Evolutionary conservation across 768 basidiomycete species (phyloP).

Genomic region (Botryobasidium botryosum): DNA sequence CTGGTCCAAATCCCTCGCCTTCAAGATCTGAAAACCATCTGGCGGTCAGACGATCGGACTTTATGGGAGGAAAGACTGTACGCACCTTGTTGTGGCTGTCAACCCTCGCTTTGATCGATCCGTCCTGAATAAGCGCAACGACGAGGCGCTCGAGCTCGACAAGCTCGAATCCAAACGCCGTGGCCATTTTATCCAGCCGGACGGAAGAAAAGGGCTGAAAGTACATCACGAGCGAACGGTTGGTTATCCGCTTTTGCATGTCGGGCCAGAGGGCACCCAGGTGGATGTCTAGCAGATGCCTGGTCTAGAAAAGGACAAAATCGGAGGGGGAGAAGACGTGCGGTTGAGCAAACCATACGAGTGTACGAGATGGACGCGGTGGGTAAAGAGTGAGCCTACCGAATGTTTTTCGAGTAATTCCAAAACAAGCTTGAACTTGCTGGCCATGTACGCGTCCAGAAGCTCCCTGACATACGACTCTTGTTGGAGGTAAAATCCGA

Average conservation of each 20-base stretch:
- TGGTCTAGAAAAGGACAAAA: slow-evolving; percentile 32
- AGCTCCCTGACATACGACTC: slow-evolving; percentile 79
- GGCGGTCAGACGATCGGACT: neutral
- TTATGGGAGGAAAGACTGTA: neutral
- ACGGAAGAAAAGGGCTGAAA: slow-evolving; percentile 84
- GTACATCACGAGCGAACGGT: slow-evolving; percentile 69
- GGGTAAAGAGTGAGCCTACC: slow-evolving; percentile 22
- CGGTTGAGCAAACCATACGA: neutral
- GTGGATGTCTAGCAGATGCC: slow-evolving; percentile 65
- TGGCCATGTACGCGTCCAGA: slow-evolving; percentile 69
- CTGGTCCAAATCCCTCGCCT: slow-evolving; percentile 63
- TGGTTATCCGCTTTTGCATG: slow-evolving; percentile 52
- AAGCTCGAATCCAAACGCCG: slow-evolving; percentile 68
- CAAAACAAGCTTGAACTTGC: slow-evolving; percentile 70
- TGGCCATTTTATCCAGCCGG: slow-evolving; percentile 65
- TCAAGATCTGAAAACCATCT: slow-evolving; percentile 40
- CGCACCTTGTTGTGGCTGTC: slow-evolving; percentile 78
- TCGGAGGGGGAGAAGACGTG: neutral
- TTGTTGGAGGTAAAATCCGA: slow-evolving; percentile 66
- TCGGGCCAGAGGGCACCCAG: slow-evolving; percentile 47
- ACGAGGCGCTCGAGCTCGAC: slow-evolving; percentile 58
- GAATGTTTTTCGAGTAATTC: slow-evolving; percentile 57
- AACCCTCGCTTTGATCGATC: slow-evolving; percentile 64
- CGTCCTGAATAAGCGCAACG: slow-evolving; percentile 57
- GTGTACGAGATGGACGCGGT: slow-evolving; percentile 4